A percentile compares a stretch with the other conserved stretches of the same genome.
These are phyloP conservation scores for Podaxis sp. DNA, from an alignment of 768 basidiomycete genomes.

Conservation along the genomic window DNA sequence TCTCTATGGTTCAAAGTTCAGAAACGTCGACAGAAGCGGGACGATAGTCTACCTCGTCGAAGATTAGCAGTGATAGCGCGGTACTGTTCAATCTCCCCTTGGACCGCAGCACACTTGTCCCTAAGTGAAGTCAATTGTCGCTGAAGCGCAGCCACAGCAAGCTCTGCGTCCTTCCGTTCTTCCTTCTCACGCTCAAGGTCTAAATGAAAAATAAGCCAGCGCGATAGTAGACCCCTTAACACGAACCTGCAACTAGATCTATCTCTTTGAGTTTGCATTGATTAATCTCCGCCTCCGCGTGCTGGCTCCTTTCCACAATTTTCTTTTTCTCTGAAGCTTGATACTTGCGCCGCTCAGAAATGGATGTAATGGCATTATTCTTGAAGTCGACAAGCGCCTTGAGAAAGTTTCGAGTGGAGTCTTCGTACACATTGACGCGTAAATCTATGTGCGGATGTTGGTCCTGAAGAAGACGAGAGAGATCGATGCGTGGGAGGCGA, in stretches of 20 bases:
- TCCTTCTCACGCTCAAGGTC: constrained; percentile 70
- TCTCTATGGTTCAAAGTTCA: constrained; percentile 43
- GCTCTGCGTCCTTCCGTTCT: constrained; percentile 70
- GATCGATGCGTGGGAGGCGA: constrained; percentile 60
- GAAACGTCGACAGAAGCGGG: not conserved
- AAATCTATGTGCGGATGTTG: constrained; percentile 65
- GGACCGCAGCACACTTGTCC: constrained; percentile 58
- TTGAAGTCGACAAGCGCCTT: constrained; percentile 74
- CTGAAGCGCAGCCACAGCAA: constrained; percentile 56
- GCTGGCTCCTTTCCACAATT: constrained; percentile 57
- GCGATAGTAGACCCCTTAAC: not conserved
- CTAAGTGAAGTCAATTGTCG: constrained; percentile 65
- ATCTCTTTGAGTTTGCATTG: constrained; percentile 79
- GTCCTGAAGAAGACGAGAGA: constrained; percentile 53
- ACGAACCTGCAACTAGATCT: constrained; percentile 73
- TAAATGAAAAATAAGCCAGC: constrained; percentile 22
- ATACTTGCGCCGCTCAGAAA: constrained; percentile 63
- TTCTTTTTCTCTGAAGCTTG: constrained; percentile 66
- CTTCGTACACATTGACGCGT: constrained; percentile 56
- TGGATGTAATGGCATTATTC: constrained; percentile 64
- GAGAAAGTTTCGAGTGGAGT: constrained; percentile 69
- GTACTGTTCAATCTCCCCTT: constrained; percentile 74
- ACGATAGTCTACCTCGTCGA: constrained; percentile 50
- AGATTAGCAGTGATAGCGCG: constrained; percentile 61
- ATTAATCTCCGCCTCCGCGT: constrained; percentile 68